phyloP scores from a whole-genome alignment of 768 basidiomycete genomes.

The Lactarius deliciosus region DNA sequence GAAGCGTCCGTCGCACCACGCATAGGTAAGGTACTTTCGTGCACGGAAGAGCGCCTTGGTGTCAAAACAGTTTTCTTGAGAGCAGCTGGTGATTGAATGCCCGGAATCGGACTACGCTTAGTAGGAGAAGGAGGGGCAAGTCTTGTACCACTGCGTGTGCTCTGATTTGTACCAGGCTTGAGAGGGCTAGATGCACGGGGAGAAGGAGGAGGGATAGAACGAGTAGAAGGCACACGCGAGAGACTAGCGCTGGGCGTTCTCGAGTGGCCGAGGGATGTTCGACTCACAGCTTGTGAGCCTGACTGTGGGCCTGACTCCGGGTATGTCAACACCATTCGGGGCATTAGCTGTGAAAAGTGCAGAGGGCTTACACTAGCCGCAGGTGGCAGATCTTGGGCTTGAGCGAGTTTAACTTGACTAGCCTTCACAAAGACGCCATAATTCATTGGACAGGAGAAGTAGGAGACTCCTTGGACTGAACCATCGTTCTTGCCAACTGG shows the following conservation, averaged over 20 bases:
- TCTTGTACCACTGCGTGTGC: conserved; percentile 15
- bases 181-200: conserved; percentile 24
- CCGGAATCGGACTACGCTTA: conserved; percentile 44
- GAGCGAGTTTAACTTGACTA: conserved; percentile 70
- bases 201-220: conserved; percentile 27
- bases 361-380: conserved; percentile 9
- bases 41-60: conserved; percentile 44
- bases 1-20: conserved; percentile 37
- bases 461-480: conserved; percentile 69
- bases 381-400: conserved; percentile 30
- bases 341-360: not conserved
- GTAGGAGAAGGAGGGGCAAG: conserved; percentile 49
- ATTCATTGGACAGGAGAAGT: conserved; percentile 75
- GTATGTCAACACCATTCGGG: conserved; percentile 5
- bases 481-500: conserved; percentile 96
- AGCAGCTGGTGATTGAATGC: conserved; percentile 13
- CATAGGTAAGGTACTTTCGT: conserved; percentile 34
- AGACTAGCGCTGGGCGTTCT: conserved; percentile 23
- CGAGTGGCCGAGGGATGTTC: conserved; percentile 19
- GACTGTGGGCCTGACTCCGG: conserved; percentile 17
- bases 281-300: conserved; percentile 9
- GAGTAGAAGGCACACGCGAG: conserved; percentile 23
- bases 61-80: conserved; percentile 32
- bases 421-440: conserved; percentile 90
- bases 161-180: conserved; percentile 24